Percentiles rank a stretch among this genome's conserved stretches.
Conservation (phyloP, 768 basidiomycete genomes). For the Boletus reticuloceps region DNA sequence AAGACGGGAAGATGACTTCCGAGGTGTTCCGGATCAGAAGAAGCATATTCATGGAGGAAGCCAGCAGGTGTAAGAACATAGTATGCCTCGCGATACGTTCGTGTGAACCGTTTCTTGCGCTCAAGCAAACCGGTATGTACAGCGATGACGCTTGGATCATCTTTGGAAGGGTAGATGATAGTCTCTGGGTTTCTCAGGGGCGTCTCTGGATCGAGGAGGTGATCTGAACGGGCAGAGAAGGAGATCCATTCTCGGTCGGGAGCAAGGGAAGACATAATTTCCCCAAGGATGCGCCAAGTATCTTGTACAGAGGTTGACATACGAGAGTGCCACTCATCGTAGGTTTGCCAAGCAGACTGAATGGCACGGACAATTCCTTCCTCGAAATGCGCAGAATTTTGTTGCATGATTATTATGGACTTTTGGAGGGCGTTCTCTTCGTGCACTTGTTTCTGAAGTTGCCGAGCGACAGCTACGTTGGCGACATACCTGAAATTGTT, state of each 20-base stretch:
- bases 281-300: slow-evolving; percentile 67
- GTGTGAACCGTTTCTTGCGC: slow-evolving; percentile 94
- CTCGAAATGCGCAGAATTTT: slow-evolving; percentile 95
- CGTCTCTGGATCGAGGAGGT: slow-evolving; percentile 95
- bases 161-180: slow-evolving; percentile 86
- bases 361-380: slow-evolving; percentile 93
- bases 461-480: slow-evolving; percentile 70
- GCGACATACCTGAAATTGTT: slow-evolving; percentile 50
- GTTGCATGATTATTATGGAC: slow-evolving; percentile 96
- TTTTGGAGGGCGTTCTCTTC: slow-evolving; percentile 99
- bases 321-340: slow-evolving; percentile 90
- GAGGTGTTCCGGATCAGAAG: slow-evolving; percentile 62
- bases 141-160: slow-evolving; percentile 80
- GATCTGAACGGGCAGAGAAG: slow-evolving; percentile 90
- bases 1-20: slow-evolving; percentile 65
- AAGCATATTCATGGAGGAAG: slow-evolving; percentile 89
- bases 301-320: slow-evolving; percentile 72
- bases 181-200: slow-evolving; percentile 77
- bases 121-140: slow-evolving; percentile 91
- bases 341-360: slow-evolving; percentile 97
- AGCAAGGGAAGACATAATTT: slow-evolving; percentile 72
- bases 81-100: slow-evolving; percentile 80
- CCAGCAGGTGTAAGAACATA: slow-evolving; percentile 95
- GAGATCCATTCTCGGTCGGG: slow-evolving; percentile 95
- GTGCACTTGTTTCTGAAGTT: slow-evolving; percentile 88